Evolutionary conservation across 2,329 filamentous ascomycete genomes (phyloP).

Genomic region (Aciculosporium take): DNA sequence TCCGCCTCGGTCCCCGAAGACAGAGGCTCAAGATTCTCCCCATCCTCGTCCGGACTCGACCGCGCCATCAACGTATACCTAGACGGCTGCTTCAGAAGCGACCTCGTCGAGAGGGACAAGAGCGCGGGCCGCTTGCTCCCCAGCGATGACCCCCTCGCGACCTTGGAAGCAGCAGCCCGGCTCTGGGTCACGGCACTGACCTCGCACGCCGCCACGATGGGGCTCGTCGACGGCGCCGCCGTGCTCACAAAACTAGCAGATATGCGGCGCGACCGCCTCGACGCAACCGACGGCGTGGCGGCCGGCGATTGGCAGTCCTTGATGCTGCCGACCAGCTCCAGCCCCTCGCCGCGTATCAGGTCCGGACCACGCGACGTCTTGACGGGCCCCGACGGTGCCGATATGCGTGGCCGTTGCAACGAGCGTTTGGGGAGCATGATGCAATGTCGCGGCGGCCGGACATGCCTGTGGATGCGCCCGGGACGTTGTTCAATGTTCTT

Average conservation of each 20-base stretch:
- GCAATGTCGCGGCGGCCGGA: background rate
- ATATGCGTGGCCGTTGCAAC: constrained; percentile 17
- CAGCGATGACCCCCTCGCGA: background rate
- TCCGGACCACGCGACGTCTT: constrained; percentile 22
- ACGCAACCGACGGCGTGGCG: background rate
- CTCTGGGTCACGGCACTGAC: constrained; percentile 11
- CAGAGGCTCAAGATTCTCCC: constrained; percentile 16
- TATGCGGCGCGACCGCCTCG: constrained; percentile 10
- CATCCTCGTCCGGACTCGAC: constrained; percentile 4
- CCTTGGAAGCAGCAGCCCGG: background rate
- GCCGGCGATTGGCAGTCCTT: constrained; percentile 16
- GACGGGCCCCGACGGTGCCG: constrained; percentile 23
- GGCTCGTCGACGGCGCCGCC: constrained; percentile 13
- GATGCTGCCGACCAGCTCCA: constrained; percentile 22
- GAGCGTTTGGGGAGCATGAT: constrained; percentile 9
- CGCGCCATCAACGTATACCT: constrained; percentile 7
- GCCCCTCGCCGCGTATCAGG: constrained; percentile 19
- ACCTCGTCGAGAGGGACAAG: constrained; percentile 7
- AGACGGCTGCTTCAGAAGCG: constrained; percentile 8
- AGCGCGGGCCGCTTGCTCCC: background rate
- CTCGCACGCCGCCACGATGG: constrained; percentile 17
- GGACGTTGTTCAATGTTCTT: background rate
- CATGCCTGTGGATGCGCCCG: background rate
- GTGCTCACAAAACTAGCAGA: constrained; percentile 18
- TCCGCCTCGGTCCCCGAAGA: background rate